phyloP scores from a whole-genome alignment of 441 rosid species.

The Flueggea neowawraea region DNA sequence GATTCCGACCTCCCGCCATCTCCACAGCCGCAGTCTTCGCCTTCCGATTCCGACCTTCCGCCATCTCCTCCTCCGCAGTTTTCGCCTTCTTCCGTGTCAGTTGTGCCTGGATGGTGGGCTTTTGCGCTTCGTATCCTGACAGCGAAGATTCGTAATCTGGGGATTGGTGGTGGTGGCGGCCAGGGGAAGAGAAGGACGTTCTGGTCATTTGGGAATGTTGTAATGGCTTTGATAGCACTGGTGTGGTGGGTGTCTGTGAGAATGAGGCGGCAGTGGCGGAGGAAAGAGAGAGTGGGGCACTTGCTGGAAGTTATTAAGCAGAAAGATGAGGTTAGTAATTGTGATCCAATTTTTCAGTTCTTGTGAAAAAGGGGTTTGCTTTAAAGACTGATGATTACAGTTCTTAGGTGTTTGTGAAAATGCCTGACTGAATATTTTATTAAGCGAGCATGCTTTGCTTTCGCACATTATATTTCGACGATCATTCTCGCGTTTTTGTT shows the following conservation, averaged over 20 bases:
- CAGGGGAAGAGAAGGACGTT: slow-evolving; percentile 12
- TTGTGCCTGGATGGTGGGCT: slow-evolving; percentile 31
- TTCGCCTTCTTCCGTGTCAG: background rate
- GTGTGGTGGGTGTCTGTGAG: slow-evolving; percentile 55
- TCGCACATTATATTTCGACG: too few relatives aligned
- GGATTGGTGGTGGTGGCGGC: slow-evolving; percentile 14
- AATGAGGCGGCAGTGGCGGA: slow-evolving; percentile 26
- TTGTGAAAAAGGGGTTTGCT: too few relatives aligned
- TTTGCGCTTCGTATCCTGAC: slow-evolving; percentile 34
- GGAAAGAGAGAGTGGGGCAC: slow-evolving; percentile 22
- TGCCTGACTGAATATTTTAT: slow-evolving; percentile 6
- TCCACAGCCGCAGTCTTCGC: background rate
- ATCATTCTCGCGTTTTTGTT: too few relatives aligned
- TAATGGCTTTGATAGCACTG: slow-evolving; percentile 29
- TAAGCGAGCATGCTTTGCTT: too few relatives aligned
- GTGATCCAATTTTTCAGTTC: background rate
- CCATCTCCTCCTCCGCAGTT: background rate
- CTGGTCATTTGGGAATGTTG: slow-evolving; percentile 25
- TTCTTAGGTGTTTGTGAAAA: slow-evolving; percentile 34
- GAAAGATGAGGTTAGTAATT: slow-evolving; percentile 53
- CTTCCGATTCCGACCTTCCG: slow-evolving; percentile 5
- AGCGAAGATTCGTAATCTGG: slow-evolving; percentile 29
- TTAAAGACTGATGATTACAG: background rate
- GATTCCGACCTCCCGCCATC: slow-evolving; percentile 4
- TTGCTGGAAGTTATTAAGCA: slow-evolving; percentile 44